phyloP scores from a whole-genome alignment of 352 stramenopile species.

The Phytophthora quininea region DNA sequence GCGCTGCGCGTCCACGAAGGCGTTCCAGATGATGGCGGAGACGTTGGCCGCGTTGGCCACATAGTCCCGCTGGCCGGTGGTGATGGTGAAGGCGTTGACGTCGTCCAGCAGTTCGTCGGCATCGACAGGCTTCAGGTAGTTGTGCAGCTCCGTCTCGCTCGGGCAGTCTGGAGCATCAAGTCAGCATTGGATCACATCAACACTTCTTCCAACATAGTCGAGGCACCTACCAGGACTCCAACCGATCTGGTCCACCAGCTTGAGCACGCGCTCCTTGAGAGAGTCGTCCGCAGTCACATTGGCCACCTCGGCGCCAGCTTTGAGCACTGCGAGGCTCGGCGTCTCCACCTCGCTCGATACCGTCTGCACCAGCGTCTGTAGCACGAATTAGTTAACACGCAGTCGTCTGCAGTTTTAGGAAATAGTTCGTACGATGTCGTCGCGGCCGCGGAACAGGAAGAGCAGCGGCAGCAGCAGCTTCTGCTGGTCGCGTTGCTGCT shows the following conservation, averaged over 20 bases:
- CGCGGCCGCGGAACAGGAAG: constrained; percentile 69
- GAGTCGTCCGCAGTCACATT: constrained; percentile 44
- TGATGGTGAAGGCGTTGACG: constrained; percentile 64
- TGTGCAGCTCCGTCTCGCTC: constrained; percentile 47
- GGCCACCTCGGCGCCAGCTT: constrained; percentile 42
- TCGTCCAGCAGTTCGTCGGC: constrained; percentile 66
- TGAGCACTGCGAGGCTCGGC: constrained; percentile 59
- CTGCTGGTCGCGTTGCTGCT: constrained; percentile 42
- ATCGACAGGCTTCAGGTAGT: constrained; percentile 70
- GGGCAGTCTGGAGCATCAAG: constrained; percentile 44
- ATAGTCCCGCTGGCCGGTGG: constrained; percentile 71
- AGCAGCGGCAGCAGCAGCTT: constrained; percentile 54
- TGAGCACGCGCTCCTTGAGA: constrained; percentile 57
- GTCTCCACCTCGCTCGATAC: constrained; percentile 34
- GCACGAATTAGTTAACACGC: constrained; percentile 1
- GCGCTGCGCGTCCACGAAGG: constrained; percentile 63
- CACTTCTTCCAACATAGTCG: not conserved
- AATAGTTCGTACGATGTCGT: constrained; percentile 56
- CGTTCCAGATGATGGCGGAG: constrained; percentile 83
- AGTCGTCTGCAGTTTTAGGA: not conserved
- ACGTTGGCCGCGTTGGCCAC: constrained; percentile 84
- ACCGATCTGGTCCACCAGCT: constrained; percentile 57
- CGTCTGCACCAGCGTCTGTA: constrained; percentile 50
- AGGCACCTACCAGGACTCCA: constrained; percentile 57
- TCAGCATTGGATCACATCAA: constrained; percentile 1